Evolutionary conservation across 257 asterid genomes (phyloP).

Genomic region (Penstemon barbatus): DNA sequence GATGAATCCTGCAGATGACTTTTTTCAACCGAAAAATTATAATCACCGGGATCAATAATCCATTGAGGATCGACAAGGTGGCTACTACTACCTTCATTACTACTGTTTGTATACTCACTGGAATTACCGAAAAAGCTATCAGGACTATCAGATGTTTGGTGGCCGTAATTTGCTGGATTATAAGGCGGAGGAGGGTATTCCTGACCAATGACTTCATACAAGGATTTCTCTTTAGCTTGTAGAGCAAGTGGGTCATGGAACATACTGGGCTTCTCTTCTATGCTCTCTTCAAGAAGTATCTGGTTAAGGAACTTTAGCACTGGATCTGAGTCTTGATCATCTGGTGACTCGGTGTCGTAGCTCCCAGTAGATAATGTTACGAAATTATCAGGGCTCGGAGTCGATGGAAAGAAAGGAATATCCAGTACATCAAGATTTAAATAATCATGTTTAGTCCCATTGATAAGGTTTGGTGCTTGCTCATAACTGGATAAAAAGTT

Average conservation of each 20-base stretch:
- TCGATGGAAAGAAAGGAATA: too few relatives aligned
- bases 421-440: too few relatives aligned
- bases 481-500: too few relatives aligned
- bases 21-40: conserved; percentile 36
- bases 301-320: conserved; percentile 61
- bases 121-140: conserved; percentile 55
- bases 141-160: conserved; percentile 53
- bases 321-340: conserved; percentile 33
- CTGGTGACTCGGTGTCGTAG: too few relatives aligned
- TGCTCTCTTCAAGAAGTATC: conserved; percentile 77
- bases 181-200: conserved; percentile 49
- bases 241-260: conserved; percentile 63
- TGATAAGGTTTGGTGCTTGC: too few relatives aligned
- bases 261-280: conserved; percentile 58
- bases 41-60: conserved; percentile 56
- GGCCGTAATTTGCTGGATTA: conserved; percentile 28
- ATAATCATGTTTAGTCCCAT: too few relatives aligned
- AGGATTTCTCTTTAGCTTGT: conserved; percentile 65
- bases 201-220: conserved; percentile 64
- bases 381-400: too few relatives aligned
- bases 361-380: too few relatives aligned
- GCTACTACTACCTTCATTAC: conserved; percentile 40
- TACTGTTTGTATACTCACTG: conserved; percentile 54
- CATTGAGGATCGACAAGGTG: conserved; percentile 46
- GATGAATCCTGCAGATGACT: conserved; percentile 37